Percentiles rank a stretch among this genome's conserved stretches.
phyloP scores from a whole-genome alignment of 1,139 yeast genomes.

The Debaryomyces fabryi region DNA sequence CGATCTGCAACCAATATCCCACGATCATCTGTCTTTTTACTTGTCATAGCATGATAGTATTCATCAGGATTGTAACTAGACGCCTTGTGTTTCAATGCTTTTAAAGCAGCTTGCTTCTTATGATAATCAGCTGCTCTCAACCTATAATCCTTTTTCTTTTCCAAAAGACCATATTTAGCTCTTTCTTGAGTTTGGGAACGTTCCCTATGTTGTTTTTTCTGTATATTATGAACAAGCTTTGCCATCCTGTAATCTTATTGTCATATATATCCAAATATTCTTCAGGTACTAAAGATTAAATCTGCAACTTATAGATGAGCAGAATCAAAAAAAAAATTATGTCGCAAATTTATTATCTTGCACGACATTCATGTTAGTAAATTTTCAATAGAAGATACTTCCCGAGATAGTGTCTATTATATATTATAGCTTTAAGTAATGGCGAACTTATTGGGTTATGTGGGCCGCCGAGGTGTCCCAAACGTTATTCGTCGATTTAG shows the following conservation, averaged over 20 bases:
- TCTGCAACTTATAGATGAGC: constrained; percentile 9
- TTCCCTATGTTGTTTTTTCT: constrained; percentile 94
- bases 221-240: constrained; percentile 81
- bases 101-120: constrained; percentile 81
- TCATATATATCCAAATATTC: neutral
- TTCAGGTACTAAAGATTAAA: neutral
- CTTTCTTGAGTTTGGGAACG: constrained; percentile 83
- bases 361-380: constrained; percentile 1
- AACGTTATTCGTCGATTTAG: neutral
- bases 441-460: constrained; percentile 2
- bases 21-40: constrained; percentile 60
- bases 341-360: constrained; percentile 6
- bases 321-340: constrained; percentile 11
- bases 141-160: constrained; percentile 92
- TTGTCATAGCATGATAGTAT: constrained; percentile 90
- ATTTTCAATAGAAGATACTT: neutral
- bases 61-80: constrained; percentile 89
- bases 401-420: neutral
- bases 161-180: constrained; percentile 77
- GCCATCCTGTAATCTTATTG: constrained; percentile 51
- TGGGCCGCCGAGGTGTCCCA: neutral
- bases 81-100: constrained; percentile 73
- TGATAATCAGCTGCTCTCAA: constrained; percentile 89
- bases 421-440: neutral
- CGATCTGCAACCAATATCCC: constrained; percentile 73